These are phyloP conservation scores for Podila epigama DNA, from an alignment of 192 early-diverging fungal species.

Conservation along the genomic window DNA sequence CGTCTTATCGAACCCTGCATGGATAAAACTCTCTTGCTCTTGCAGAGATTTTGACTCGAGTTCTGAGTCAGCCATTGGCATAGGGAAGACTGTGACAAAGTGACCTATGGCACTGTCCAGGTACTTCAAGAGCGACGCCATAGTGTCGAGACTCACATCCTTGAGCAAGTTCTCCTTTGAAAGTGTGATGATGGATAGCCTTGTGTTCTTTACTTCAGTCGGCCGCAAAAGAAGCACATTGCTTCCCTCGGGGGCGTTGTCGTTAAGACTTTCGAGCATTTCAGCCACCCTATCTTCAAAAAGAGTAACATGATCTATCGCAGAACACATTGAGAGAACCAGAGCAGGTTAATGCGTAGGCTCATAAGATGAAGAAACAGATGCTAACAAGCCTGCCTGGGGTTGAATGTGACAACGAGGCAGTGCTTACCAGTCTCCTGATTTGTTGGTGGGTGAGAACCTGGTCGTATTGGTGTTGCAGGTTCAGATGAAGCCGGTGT, in stretches of 20 bases:
- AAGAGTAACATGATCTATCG: neutral
- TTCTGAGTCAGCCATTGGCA: neutral
- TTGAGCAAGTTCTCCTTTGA: neutral
- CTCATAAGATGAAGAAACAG: neutral
- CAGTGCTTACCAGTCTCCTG: too few relatives aligned
- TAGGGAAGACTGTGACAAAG: neutral
- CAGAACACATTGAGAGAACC: neutral
- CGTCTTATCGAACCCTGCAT: constrained; percentile 2
- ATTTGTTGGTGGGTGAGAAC: too few relatives aligned
- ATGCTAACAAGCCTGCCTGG: too few relatives aligned
- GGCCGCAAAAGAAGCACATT: neutral
- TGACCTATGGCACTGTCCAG: constrained; percentile 7
- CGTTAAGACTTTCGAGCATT: neutral
- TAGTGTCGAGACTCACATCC: constrained; percentile 12
- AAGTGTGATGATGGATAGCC: neutral
- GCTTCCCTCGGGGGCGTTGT: too few relatives aligned
- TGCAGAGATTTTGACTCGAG: neutral
- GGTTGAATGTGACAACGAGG: too few relatives aligned
- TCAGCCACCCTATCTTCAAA: constrained; percentile 1
- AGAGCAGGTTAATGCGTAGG: neutral
- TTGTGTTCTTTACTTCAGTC: constrained; percentile 8
- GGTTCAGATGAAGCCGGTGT: too few relatives aligned
- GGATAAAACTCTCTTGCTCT: neutral
- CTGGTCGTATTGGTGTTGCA: too few relatives aligned
- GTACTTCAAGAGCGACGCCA: constrained; percentile 9